phyloP scores from a whole-genome alignment of 805 yeast genomes.

The Saccharomycopsis fibuligera region DNA sequence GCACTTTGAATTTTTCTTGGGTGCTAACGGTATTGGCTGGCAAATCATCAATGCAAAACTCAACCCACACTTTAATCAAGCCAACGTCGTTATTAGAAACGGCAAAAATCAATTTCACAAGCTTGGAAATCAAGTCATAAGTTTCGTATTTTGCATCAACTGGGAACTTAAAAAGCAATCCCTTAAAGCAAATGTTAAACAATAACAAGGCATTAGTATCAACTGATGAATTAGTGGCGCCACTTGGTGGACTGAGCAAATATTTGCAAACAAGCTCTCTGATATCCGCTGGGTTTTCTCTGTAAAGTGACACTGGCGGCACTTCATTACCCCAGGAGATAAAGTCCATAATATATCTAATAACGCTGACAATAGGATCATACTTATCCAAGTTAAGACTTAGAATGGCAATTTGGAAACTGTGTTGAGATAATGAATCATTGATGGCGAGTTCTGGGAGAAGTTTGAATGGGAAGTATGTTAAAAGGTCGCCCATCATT shows the following conservation, averaged over 20 bases:
- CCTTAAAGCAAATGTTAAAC: conserved; percentile 47
- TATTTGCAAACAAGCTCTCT: conserved; percentile 42
- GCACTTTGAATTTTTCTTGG: conserved; percentile 61
- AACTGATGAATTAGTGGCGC: neutral
- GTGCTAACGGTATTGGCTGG: conserved; percentile 59
- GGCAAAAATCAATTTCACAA: conserved; percentile 49
- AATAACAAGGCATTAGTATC: conserved; percentile 30
- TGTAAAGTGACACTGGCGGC: conserved; percentile 71
- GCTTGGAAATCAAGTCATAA: conserved; percentile 62
- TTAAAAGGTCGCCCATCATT: conserved; percentile 68
- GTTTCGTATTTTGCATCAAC: conserved; percentile 66
- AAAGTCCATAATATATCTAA: conserved; percentile 77
- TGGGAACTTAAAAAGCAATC: conserved; percentile 67
- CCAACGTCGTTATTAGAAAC: conserved; percentile 32
- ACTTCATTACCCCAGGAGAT: conserved; percentile 76
- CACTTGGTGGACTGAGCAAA: conserved; percentile 26
- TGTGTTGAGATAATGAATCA: conserved; percentile 33
- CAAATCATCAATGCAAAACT: conserved; percentile 45
- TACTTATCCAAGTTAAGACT: conserved; percentile 54
- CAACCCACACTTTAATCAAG: conserved; percentile 50
- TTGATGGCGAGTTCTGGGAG: conserved; percentile 32
- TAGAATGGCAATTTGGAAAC: conserved; percentile 53
- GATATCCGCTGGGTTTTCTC: conserved; percentile 48
- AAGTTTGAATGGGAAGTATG: conserved; percentile 49
- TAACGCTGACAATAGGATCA: conserved; percentile 62